Conservation (phyloP, 257 asterid species). For the Haberlea rhodopensis region DNA sequence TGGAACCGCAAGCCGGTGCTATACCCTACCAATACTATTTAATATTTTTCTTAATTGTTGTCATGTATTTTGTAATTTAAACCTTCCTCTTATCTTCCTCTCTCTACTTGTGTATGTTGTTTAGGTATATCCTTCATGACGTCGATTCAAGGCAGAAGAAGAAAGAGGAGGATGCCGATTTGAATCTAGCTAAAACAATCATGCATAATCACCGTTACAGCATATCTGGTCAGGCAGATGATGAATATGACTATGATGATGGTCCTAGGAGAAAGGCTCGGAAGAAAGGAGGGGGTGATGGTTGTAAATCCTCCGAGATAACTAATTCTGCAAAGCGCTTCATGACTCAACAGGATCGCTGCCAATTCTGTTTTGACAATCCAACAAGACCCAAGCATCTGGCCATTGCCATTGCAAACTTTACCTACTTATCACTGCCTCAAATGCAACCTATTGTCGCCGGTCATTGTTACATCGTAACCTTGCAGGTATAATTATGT, state of each 20-base stretch:
- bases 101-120: constrained; percentile 18
- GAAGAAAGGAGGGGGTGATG: constrained; percentile 52
- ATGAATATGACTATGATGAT: constrained; percentile 89
- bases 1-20: constrained; percentile 82
- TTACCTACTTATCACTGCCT: constrained; percentile 76
- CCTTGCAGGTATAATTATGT: constrained; percentile 64
- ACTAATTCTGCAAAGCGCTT: constrained; percentile 54
- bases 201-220: constrained; percentile 57
- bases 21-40: constrained; percentile 15
- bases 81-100: constrained; percentile 20
- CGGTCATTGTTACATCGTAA: constrained; percentile 85
- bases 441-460: constrained; percentile 70
- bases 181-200: constrained; percentile 80
- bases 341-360: constrained; percentile 81
- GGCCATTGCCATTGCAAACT: constrained; percentile 79
- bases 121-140: constrained; percentile 67
- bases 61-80: background rate
- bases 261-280: constrained; percentile 65
- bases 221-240: constrained; percentile 70
- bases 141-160: constrained; percentile 57
- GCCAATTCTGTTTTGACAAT: constrained; percentile 87
- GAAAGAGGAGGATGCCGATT: constrained; percentile 79
- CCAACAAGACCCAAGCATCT: constrained; percentile 86
- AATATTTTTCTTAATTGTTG: background rate
- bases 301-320: constrained; percentile 43